Percentiles rank a stretch among this genome's conserved stretches.
Conservation (phyloP, 2,329 filamentous ascomycete genomes). For the Acarospora socialis region DNA sequence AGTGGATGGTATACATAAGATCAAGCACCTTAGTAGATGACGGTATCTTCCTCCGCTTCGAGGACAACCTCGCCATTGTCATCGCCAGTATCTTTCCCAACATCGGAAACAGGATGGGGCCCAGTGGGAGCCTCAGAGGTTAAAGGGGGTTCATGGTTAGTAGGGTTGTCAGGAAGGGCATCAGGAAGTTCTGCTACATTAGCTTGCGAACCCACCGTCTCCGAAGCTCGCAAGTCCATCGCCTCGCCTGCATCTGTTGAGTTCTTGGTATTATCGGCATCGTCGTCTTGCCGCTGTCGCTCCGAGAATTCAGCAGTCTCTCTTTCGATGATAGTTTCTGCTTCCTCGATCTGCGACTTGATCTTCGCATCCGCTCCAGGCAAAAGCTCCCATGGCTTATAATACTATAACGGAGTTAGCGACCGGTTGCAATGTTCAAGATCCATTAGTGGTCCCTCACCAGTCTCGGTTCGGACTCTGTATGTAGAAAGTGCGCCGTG, state of each 20-base stretch:
- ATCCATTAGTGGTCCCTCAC: constrained; percentile 43
- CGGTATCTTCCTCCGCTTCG: constrained; percentile 76
- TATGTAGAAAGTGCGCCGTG: constrained; percentile 59
- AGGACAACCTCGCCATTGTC: constrained; percentile 65
- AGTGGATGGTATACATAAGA: background rate
- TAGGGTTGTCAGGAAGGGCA: constrained; percentile 7
- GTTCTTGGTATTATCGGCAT: constrained; percentile 24
- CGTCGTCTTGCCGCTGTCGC: constrained; percentile 26
- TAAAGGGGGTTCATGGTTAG: constrained; percentile 8
- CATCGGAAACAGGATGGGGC: constrained; percentile 26
- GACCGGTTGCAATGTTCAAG: too few species aligned
- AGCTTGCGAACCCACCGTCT: constrained; percentile 17
- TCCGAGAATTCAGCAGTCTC: constrained; percentile 52
- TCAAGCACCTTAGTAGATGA: constrained; percentile 53
- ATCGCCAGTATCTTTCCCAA: constrained; percentile 41
- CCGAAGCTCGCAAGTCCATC: constrained; percentile 19
- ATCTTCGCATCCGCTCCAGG: constrained; percentile 56
- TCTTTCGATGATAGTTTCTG: constrained; percentile 46
- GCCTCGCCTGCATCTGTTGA: constrained; percentile 30
- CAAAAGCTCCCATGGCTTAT: constrained; percentile 67
- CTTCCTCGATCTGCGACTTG: constrained; percentile 52
- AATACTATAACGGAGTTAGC: constrained; percentile 45
- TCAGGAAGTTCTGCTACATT: constrained; percentile 10
- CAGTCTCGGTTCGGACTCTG: constrained; percentile 55
- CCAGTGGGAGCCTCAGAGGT: constrained; percentile 18